Base-by-base conservation (phyloP, 1,284 basidiomycete species). In the Nidula niveotomentosa region DNA sequence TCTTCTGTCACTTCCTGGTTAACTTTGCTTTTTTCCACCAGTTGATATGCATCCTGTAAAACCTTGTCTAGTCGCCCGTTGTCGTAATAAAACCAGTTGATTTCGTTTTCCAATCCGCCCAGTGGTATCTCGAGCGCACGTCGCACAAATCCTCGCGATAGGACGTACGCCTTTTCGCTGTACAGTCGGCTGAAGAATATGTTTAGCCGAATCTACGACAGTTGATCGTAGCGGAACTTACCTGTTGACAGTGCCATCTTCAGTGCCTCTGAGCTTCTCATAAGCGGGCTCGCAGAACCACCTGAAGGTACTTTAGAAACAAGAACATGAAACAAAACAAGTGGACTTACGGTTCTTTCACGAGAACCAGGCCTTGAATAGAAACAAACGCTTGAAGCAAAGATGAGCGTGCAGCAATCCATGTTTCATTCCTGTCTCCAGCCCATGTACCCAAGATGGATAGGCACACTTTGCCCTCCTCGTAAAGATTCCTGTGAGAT, bases 391-490 rank as follows among this genome's bases (percentile, higher is more conserved):
- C 92, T 71, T 98, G 95, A 6, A 98, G 80, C 39, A 98, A 75
- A 8, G 93, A 95, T 2, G 92, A 95, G 57, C 81, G 84, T 60
- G 83, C 79, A 55, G 91, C 78, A 68, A 76, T 93, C 93, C 93
- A 95, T 6, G 84, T 87, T 72, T 96, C 94, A 61, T 81, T 91
- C 68, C 79, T 85, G 65, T 95, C 94, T 4, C 95, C 94, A 1
- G 86, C 82, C 94, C 94, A 98, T 0, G 94, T 97, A 15, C 93
- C 93, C 3, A 97, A 74, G 48, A 98, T 90, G 23, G 92, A 95
- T 49, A 98, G 70, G 65, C 95, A 98, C 41, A 98, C 94, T 70
- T 96, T 96, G 46, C 94, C 94, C 62, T 98, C 95, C 66, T 96
- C 94, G 64, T 98, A 98, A 49, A 97, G 73, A 71, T 98, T 97